Evolutionary conservation across 2,329 filamentous ascomycete genomes (phyloP).

Genomic region (Fusarium falciforme): DNA sequence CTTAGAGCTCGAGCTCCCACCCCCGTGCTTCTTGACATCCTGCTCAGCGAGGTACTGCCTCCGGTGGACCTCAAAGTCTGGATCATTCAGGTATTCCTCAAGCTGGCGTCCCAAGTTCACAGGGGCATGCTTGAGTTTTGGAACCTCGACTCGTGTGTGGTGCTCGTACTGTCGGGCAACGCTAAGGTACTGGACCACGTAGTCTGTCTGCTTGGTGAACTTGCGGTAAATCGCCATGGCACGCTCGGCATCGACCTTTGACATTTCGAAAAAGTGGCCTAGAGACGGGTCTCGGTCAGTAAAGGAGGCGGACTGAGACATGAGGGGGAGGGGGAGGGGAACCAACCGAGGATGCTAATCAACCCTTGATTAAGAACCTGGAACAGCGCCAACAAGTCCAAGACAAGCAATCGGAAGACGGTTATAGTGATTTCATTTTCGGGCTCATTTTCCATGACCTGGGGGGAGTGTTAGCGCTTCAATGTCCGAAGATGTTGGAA

Average conservation of each 20-base stretch:
- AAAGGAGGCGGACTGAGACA: constrained; percentile 15
- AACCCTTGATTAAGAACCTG: constrained; percentile 96
- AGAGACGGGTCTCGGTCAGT: constrained; percentile 39
- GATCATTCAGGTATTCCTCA: constrained; percentile 93
- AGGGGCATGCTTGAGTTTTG: constrained; percentile 96
- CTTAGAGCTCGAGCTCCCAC: constrained; percentile 46
- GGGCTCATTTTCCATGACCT: constrained; percentile 88
- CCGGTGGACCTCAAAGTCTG: constrained; percentile 93
- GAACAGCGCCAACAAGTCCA: constrained; percentile 90
- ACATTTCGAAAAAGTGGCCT: constrained; percentile 99
- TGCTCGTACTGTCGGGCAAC: constrained; percentile 91
- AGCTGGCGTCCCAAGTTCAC: constrained; percentile 89
- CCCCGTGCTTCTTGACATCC: constrained; percentile 72
- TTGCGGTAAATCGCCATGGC: constrained; percentile 92
- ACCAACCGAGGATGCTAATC: constrained; percentile 92
- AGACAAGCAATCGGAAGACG: constrained; percentile 89
- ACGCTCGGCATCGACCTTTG: constrained; percentile 89
- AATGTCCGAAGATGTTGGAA: background rate
- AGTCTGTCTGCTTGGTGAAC: constrained; percentile 92
- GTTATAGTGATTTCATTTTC: constrained; percentile 98
- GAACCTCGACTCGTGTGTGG: constrained; percentile 92
- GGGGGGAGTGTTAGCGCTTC: constrained; percentile 21
- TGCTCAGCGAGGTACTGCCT: constrained; percentile 92
- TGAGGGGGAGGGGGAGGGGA: constrained; percentile 7
- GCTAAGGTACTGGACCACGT: constrained; percentile 89